Evolutionary conservation across 106 monocot species (phyloP), one percentile per base, ranked within the genome.

Genomic region (Agapanthus africanus): DNA sequence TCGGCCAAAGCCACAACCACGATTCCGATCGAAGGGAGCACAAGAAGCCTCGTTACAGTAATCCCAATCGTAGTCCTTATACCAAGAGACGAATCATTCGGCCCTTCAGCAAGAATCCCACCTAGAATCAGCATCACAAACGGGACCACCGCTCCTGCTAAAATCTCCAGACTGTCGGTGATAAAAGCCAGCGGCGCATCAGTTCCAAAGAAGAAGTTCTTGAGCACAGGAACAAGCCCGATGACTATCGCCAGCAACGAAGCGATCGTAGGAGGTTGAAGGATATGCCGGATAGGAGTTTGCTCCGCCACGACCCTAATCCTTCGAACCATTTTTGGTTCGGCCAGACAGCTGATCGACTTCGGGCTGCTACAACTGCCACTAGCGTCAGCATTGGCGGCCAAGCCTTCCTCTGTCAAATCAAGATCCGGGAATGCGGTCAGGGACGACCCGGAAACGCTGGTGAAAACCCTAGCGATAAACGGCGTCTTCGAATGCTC

Each of bases 211-310:
- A 92, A 82, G 38, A 97, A 87, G 4, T 60, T 41, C 66, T 75
- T 81, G 11, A 97, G 76, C 13, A 73, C 0, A 23, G 97, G 97
- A 50, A 92, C 84, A 78, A 92, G 51, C 13, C 97, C 97, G 18
- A 97, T 76, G 3, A 85, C 69, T 21, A 97, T 82, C 7, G 97
- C 97, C 36, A 92, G 40, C 36, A 97, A 67, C 4, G 97, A 97
- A 38, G 97, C 97, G 40, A 97, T 87, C 2, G 89, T 97, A 0
- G 97, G 97, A 6, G 97, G 97, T 71, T 97, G 97, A 51, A 97
- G 78, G 38, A 97, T 85, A 70, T 97, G 97, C 18, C 49, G 70
- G 25, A 97, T 80, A 0, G 97, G 97, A 65, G 97, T 97, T 70
- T 92, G 73, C 56, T 97, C 97, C 0, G 92, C 97, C 18, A 97